Percentiles rank a stretch among this genome's conserved stretches.
Evolutionary conservation across 2,329 filamentous ascomycete species (phyloP).

Genomic region (Arthrobotrys sphaeroides): DNA sequence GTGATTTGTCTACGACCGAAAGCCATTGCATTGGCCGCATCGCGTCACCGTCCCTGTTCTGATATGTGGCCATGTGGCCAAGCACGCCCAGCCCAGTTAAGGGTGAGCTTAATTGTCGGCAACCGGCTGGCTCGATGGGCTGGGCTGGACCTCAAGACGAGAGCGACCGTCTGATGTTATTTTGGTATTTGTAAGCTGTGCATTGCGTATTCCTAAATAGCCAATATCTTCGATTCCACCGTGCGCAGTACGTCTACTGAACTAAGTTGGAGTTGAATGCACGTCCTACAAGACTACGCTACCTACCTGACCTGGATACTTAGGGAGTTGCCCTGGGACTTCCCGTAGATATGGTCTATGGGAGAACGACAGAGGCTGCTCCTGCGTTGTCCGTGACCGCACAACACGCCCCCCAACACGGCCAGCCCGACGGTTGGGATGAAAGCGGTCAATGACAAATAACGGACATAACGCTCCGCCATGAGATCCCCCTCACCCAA

Average conservation of each 20-base stretch:
- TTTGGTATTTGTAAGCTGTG: not conserved
- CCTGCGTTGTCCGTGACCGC: slow-evolving; percentile 14
- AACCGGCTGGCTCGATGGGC: not conserved
- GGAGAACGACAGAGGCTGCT: not conserved
- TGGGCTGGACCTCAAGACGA: not conserved
- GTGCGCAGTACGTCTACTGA: too few species aligned
- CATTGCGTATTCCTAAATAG: too few species aligned
- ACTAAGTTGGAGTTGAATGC: too few species aligned
- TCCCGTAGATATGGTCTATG: too few species aligned
- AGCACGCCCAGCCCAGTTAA: slow-evolving; percentile 15
- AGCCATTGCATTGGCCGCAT: not conserved
- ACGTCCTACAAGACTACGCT: too few species aligned
- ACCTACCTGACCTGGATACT: too few species aligned
- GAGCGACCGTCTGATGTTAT: not conserved
- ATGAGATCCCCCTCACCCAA: too few species aligned
- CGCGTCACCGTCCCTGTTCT: slow-evolving; percentile 48
- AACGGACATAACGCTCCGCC: slow-evolving; percentile 29
- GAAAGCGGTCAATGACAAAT: slow-evolving; percentile 12
- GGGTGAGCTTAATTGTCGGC: slow-evolving; percentile 24
- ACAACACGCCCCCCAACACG: slow-evolving; percentile 20
- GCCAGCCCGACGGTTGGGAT: not conserved
- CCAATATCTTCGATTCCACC: too few species aligned
- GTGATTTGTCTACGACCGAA: slow-evolving; percentile 5
- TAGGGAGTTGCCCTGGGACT: too few species aligned
- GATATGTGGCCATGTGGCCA: slow-evolving; percentile 14